These are phyloP conservation scores for Sporothrix variecibatus DNA, from an alignment of 2,329 filamentous ascomycete species.

Conservation along the genomic window DNA sequence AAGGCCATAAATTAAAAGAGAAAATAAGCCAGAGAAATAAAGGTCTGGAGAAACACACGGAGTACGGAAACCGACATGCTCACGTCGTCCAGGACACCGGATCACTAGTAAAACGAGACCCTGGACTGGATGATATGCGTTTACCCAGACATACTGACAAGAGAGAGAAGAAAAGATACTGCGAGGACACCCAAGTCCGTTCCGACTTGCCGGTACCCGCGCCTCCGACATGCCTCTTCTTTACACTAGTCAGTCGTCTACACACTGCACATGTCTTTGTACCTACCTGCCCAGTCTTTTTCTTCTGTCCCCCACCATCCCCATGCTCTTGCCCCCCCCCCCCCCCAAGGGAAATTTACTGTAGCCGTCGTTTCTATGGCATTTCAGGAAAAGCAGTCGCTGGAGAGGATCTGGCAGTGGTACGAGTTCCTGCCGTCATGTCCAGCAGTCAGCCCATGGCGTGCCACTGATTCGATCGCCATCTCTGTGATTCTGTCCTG, in stretches of 20 bases:
- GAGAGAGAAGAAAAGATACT: background rate
- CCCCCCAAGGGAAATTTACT: background rate
- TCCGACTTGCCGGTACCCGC: slow-evolving; percentile 20
- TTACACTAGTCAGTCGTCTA: background rate
- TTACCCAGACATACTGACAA: background rate
- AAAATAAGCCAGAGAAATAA: background rate
- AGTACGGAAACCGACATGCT: slow-evolving; percentile 23
- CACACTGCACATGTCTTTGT: background rate
- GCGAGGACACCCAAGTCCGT: background rate
- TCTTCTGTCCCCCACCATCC: background rate
- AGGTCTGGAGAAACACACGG: background rate
- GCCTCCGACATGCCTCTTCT: slow-evolving; percentile 5
- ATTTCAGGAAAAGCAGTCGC: slow-evolving; percentile 22
- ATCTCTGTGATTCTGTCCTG: slow-evolving; percentile 1
- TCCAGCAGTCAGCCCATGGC: background rate
- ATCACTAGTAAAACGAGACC: background rate
- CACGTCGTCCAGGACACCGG: background rate
- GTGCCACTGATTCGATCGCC: background rate
- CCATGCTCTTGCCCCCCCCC: background rate
- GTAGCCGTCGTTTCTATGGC: background rate
- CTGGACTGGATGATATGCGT: background rate
- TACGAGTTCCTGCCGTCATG: background rate
- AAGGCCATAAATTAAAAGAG: background rate
- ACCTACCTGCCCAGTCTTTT: background rate
- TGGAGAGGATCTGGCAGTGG: background rate